Conservation (phyloP, 371 early-diverging fungal species). For the Polyrhizophydium stewartii region DNA sequence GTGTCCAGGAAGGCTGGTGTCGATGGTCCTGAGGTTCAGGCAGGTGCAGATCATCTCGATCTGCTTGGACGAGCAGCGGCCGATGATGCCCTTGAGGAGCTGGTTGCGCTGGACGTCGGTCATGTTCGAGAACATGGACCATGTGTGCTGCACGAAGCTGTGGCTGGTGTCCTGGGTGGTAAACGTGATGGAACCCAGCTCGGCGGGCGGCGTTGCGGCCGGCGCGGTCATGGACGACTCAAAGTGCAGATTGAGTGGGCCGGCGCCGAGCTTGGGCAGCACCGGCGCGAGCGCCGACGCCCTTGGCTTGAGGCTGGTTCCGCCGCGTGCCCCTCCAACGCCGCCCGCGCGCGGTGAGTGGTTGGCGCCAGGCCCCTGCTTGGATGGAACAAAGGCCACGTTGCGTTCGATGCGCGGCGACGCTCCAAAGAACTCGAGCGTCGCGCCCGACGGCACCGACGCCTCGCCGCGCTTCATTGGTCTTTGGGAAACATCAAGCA, state of each 20-base stretch:
- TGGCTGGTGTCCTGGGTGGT: constrained; percentile 10
- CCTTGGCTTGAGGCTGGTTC: too few species aligned
- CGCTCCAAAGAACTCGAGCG: too few species aligned
- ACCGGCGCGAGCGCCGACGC: neutral
- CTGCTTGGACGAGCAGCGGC: constrained; percentile 32
- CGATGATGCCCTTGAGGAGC: constrained; percentile 37
- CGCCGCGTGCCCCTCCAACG: too few species aligned
- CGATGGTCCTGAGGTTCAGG: constrained; percentile 21
- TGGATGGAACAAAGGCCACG: too few species aligned
- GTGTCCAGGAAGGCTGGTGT: too few species aligned
- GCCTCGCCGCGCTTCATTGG: too few species aligned
- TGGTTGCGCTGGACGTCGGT: constrained; percentile 34
- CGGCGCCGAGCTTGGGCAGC: constrained; percentile 1
- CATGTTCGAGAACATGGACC: constrained; percentile 35
- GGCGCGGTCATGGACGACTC: neutral
- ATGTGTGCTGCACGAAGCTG: constrained; percentile 31
- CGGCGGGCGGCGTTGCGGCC: neutral
- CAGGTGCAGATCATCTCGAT: constrained; percentile 35
- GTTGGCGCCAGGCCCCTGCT: too few species aligned
- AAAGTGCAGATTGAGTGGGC: neutral
- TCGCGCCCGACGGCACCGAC: too few species aligned
- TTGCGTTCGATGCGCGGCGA: too few species aligned
- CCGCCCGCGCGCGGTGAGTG: too few species aligned
- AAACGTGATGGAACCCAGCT: neutral
- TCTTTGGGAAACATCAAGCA: too few species aligned